phyloP scores from a whole-genome alignment of 495 filamentous ascomycete genomes.

The Sordaria brevicollis region DNA sequence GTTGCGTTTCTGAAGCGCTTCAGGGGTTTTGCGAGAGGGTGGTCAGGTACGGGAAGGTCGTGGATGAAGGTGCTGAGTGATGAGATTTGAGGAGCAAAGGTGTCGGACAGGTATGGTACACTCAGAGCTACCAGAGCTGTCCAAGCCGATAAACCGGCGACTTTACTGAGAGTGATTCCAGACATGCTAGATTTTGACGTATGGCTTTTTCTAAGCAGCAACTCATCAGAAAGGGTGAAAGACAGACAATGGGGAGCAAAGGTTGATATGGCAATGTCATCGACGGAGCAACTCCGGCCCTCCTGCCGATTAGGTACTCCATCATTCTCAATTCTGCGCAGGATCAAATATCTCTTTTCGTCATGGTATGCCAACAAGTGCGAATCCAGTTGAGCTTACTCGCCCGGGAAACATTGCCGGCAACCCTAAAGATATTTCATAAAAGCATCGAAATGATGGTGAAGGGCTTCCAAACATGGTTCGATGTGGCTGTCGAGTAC shows the following conservation, averaged over 20 bases:
- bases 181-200: constrained; percentile 4
- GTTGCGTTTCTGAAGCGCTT: constrained; percentile 8
- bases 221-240: background rate
- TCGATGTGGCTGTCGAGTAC: background rate
- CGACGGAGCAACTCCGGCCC: background rate
- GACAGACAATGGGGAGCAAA: background rate
- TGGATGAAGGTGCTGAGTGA: constrained; percentile 12
- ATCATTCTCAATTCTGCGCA: background rate
- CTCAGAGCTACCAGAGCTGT: constrained; percentile 13
- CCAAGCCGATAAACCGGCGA: constrained; percentile 12
- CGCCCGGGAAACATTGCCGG: background rate
- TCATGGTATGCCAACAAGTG: background rate
- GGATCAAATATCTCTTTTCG: background rate
- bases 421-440: background rate
- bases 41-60: constrained; percentile 14
- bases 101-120: constrained; percentile 10
- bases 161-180: constrained; percentile 1
- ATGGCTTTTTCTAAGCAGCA: background rate
- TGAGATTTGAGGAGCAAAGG: constrained; percentile 4
- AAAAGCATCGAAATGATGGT: background rate
- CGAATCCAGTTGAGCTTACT: background rate
- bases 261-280: background rate
- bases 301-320: background rate
- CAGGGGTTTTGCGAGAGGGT: constrained; percentile 2
- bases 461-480: background rate